Base-by-base conservation (phyloP, 768 basidiomycete genomes). In the Kwoniella sp. region DNA sequence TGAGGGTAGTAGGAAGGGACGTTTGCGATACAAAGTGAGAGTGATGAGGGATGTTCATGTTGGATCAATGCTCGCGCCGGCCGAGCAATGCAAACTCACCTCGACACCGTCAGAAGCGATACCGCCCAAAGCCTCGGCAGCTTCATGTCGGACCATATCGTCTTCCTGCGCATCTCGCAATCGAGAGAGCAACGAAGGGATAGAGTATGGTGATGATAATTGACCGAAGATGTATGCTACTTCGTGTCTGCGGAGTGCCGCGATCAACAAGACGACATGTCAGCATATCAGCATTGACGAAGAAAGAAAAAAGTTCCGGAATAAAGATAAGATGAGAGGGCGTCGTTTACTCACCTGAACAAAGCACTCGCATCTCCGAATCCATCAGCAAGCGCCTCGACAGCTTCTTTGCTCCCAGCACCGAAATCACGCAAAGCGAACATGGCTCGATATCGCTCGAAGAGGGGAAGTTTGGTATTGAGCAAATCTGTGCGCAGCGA, bases 141-240 rank as follows among this genome's bases (percentile, higher is more conserved):
- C 96, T 80, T 99, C 96, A 71, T 99, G 96, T 30, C 96, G 86
- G 10, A 99, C 96, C 95, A 99, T 98, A 60, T 93, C 92, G 12
- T 88, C 88, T 80, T 98, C 96, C 1, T 81, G 76, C 1, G 78
- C 59, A 68, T 92, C 82, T 68, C 86, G 83, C n/a, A 99, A 83
- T 27, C 95, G 90, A 40, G 85, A 80, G 36, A 97, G 77, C 30
- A 99, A 83, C 0, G 90, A 85, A 10, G 94, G 92, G 22, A 98
- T 90, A 0, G 92, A 89, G 77, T 93, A 88, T 5, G 88, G 84
- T 1, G 91, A 92, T 55, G 91, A 86, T 47, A 99, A 85, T 82
- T 99, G 96, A 13, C 96, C 96, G 74, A 98, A 97, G 49, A 99
- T 89, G 79, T 97, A 99, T 1, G 96, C 96, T 51, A 99, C 92